These are phyloP conservation scores for Salvia rosmarinus DNA, from an alignment of 257 asterid species.

Conservation along the genomic window DNA sequence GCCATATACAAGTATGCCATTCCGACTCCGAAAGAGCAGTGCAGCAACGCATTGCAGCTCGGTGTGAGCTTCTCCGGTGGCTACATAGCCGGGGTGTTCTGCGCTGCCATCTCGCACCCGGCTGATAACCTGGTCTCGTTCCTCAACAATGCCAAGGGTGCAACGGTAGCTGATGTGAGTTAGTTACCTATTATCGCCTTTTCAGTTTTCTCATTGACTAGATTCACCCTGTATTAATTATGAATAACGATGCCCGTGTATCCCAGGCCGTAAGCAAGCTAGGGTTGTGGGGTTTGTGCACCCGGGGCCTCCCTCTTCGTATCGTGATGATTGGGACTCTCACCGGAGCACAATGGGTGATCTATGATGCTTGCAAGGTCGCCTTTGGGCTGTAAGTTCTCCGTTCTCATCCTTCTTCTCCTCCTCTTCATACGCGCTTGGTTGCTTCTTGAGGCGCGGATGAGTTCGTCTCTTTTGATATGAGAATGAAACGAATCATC, in stretches of 20 bases:
- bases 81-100: slow-evolving; percentile 72
- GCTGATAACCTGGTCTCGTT: slow-evolving; percentile 86
- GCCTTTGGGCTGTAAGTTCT: slow-evolving; percentile 66
- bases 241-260: no score
- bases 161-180: slow-evolving; percentile 72
- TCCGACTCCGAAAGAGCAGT: slow-evolving; percentile 75
- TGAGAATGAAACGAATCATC: background rate
- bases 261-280: slow-evolving; percentile 63
- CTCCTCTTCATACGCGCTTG: background rate
- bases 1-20: slow-evolving; percentile 65
- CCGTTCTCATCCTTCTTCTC: background rate
- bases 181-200: no score
- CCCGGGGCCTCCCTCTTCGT: slow-evolving; percentile 83
- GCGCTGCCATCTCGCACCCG: slow-evolving; percentile 80
- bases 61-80: slow-evolving; percentile 85
- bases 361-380: slow-evolving; percentile 77
- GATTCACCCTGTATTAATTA: background rate
- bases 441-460: background rate
- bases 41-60: slow-evolving; percentile 67
- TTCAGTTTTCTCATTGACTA: no score
- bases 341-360: slow-evolving; percentile 84
- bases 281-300: slow-evolving; percentile 62
- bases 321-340: slow-evolving; percentile 71
- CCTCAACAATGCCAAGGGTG: slow-evolving; percentile 88
- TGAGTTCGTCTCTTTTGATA: background rate